Evolutionary conservation across 176 grass and related monocot genomes (phyloP), one percentile per base, ranked within the genome.

Genomic region (Musa beccarii): DNA sequence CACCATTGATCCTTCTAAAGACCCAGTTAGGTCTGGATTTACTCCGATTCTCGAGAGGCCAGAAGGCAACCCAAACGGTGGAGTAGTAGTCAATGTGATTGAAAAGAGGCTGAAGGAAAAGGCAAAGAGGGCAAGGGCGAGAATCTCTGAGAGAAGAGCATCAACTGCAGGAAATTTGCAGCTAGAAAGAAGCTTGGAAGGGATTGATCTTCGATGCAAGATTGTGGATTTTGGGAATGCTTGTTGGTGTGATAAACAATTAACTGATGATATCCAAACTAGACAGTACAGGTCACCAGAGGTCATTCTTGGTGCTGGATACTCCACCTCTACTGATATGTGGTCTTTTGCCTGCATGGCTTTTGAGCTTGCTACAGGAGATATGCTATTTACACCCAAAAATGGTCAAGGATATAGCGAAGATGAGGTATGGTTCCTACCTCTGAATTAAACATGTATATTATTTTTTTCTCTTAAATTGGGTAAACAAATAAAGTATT

Each of bases 151-250:
- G 88, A 88, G 84, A 91, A 99, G 85, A 74, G 82, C 86, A 75
- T 86, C 90, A 69, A 62, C 69, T 76, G 83, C 34, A 26, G 90
- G 83, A 57, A 66, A 73, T 69, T 79, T 82, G 4, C 77, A 61
- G 16, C 24, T 64, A 65, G 86, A 94, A 82, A 91, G 95, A 52
- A 94, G 82, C 69, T 91, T 99, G 76, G 88, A 93, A 74, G 90
- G 82, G 79, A 99, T 99, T 72, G 84, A 99, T 74, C 79, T 99
- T 74, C 80, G 78, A 85, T 99, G 90, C 63, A 99, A 99, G 88
- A 86, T 99, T 82, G 95, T 99, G 61, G 95, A 99, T 79, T 92
- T 99, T 72, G 95, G 95, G 66, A 99, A 99, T 79, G 95, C 95
- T 79, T 99, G 95, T 79, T 99, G 88, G 88, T 84, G 72, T 63